Evolutionary conservation across 1,284 basidiomycete genomes (phyloP).

Genomic region (Boletus albobrunnescens): DNA sequence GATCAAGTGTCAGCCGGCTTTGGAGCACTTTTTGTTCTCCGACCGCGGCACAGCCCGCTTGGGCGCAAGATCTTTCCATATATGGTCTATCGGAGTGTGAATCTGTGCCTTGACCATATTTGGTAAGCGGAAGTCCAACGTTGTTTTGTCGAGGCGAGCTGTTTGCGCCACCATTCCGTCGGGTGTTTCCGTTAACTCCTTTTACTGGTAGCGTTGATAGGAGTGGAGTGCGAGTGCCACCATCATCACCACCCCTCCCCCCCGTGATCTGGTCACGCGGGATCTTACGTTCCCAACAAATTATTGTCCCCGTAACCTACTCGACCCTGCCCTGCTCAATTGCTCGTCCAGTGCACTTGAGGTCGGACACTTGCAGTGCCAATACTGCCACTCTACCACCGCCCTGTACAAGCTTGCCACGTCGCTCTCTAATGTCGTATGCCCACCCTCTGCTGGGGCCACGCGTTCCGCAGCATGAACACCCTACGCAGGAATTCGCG

Average conservation of each 20-base stretch:
- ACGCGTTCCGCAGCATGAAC: constrained; percentile 16
- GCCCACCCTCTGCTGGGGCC: neutral
- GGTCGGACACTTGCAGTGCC: neutral
- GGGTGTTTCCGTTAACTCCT: constrained; percentile 20
- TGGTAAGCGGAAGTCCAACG: constrained; percentile 11
- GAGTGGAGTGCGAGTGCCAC: constrained; percentile 20
- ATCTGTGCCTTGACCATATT: constrained; percentile 14
- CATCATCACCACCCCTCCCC: too few species aligned
- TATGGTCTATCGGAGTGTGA: constrained; percentile 24
- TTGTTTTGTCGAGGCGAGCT: constrained; percentile 17
- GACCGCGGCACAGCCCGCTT: constrained; percentile 29
- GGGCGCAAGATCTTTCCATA: constrained; percentile 27
- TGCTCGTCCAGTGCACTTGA: too few species aligned
- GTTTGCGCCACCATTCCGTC: constrained; percentile 4
- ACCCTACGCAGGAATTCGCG: constrained; percentile 13
- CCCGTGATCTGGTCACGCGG: constrained; percentile 1
- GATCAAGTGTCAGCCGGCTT: constrained; percentile 33
- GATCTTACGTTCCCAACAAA: neutral
- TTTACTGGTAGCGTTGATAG: constrained; percentile 27
- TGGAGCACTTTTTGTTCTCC: constrained; percentile 36
- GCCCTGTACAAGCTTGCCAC: neutral
- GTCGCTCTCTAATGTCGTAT: neutral
- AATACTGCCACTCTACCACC: neutral
- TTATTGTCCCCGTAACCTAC: neutral
- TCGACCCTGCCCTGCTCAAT: constrained; percentile 3